Base-by-base conservation (phyloP, 495 filamentous ascomycete species). In the Cairneyella variabilis region DNA sequence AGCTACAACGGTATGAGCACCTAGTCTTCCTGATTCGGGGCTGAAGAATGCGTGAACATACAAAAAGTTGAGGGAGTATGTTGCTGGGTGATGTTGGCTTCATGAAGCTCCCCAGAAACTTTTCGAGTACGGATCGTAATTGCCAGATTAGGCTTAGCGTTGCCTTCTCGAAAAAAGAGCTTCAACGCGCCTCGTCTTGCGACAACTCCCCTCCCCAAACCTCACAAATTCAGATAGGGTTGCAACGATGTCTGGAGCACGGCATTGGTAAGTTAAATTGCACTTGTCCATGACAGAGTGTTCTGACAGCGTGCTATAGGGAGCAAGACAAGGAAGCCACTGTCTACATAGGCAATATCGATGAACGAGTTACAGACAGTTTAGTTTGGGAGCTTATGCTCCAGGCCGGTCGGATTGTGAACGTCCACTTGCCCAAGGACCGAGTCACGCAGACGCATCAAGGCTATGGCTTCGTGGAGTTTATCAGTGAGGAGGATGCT, bases 271-370 rank as follows among this genome's bases (percentile, higher is more conserved):
- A 60, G 76, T 59, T 23, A 18, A n/a, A n/a, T n/a, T n/a, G n/a
- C n/a, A n/a, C n/a, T n/a, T n/a, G n/a, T n/a, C n/a, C n/a, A 23
- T 27, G 14, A 48, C 43, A 17, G 37, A 44, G 42, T 37, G 48
- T 25, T 3, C 50, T 48, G 45, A 58, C 38, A 44, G 1, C 23
- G 1, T 18, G 45, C n/a, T 49, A 53, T 60, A 96, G 92, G 92
- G 92, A 97, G 67, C 93, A 99, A 73, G 91, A 97, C 68, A 97
- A 97, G 67, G 93, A 97, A 71, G 92, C 91, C 43, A 99, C 93
- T 16, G 88, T 97, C 67, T 99, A 99, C 70, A 85, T 97, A 57
- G 93, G 93, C 67, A 97, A 97, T 68, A 86, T 99, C 62, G 93
- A 99, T 70, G 93, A 99, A 72, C 86, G 95, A 64, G 89, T 90